These are phyloP conservation scores for Naganishia vishniacii DNA, from an alignment of 768 basidiomycete species.

Conservation along the genomic window DNA sequence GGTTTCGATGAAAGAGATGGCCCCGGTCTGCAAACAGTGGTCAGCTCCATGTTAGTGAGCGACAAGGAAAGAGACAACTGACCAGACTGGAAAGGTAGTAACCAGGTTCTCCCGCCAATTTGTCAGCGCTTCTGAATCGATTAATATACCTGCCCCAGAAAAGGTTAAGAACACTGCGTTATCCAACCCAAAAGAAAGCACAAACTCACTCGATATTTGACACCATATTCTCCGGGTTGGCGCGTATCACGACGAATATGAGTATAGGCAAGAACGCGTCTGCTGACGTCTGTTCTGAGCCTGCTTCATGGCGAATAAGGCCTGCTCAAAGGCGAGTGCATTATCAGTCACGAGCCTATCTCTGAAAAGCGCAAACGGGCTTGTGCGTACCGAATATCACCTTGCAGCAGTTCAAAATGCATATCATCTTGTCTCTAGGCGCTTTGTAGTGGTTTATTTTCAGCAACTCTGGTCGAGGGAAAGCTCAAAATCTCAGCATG, in stretches of 20 bases:
- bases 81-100: constrained; percentile 96
- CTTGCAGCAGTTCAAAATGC: constrained; percentile 95
- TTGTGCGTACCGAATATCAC: constrained; percentile 82
- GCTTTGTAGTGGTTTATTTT: constrained; percentile 99
- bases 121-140: constrained; percentile 81
- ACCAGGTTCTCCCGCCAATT: constrained; percentile 88
- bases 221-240: constrained; percentile 86
- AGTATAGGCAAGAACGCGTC: constrained; percentile 92
- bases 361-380: constrained; percentile 14
- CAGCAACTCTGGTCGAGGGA: constrained; percentile 59
- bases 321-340: constrained; percentile 53
- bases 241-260: constrained; percentile 85
- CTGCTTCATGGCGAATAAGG: constrained; percentile 71
- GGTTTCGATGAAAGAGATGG: constrained; percentile 94
- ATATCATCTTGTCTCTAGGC: constrained; percentile 94
- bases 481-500: background rate
- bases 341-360: constrained; percentile 8
- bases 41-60: background rate
- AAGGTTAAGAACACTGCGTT: background rate
- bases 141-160: constrained; percentile 70
- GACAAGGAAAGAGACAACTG: constrained; percentile 39
- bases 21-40: constrained; percentile 65
- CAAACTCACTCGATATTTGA: constrained; percentile 83
- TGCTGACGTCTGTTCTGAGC: constrained; percentile 62
- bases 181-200: too few relatives aligned